Evolutionary conservation across 495 filamentous ascomycete genomes (phyloP), one percentile per base, ranked within the genome.

Genomic region (Podospora conica): DNA sequence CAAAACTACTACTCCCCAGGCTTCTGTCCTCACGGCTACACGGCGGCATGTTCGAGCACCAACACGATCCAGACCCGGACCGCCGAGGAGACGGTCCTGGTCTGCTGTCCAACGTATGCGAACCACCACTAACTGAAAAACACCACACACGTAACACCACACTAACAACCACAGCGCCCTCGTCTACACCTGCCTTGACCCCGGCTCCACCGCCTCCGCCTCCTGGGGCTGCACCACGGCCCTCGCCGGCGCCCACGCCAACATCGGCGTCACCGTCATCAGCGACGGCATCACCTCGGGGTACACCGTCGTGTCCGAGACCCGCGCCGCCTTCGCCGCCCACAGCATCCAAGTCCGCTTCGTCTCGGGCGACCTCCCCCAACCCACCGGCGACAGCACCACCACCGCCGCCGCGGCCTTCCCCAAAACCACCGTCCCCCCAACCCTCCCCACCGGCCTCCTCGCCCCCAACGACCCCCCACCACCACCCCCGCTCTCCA

Each of bases 1-100:
- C 60, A 70, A 10, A 67, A 71, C 22, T 76, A 76, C 65, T 76
- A 75, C 70, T 75, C 73, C 29, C 73, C 74, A 27, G 74, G 68
- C 6, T 68, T 64, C 55, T 76, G 74, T 56, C 74, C 74, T 12
- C 18, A 58, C 25, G 74, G 73, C 8, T 76, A 76, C 63, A 76
- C 74, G 9, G 54, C 70, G 10, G 74, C 73, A 57, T 76, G 74
- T 55, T 67, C 71, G 23, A 73, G 63, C 22, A 12, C 69, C 21
- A 29, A 65, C 11, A 57, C 68, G 0, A 31, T 40, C 3, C n/a
- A 53, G 25, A 56, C 62, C 10, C 65, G 53, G 33, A 23, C 62
- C 21, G 61, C 60, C 29, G 68, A 69, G 20, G 72, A 71, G 58
- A 74, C 74, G 11, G 72, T 69, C 2, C 54, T 74, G 1, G 56